Evolutionary conservation across 192 early-diverging fungal species (phyloP).

Genomic region (Bifiguratus adelaidae): DNA sequence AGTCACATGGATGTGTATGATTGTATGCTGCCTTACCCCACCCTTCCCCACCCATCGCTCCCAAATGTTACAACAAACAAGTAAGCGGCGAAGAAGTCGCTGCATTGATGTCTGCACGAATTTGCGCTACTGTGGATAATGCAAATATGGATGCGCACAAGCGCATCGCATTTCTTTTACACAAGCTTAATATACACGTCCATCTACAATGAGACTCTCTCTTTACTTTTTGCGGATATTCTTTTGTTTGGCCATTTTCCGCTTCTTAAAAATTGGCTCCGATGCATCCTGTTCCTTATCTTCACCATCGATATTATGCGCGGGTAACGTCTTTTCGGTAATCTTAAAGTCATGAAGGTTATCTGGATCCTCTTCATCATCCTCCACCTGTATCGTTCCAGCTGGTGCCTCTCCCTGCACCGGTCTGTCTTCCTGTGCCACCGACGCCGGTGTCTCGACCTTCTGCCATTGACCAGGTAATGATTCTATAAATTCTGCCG

Average conservation of each 20-base stretch:
- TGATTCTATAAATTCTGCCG: too few species aligned
- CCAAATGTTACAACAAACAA: too few species aligned
- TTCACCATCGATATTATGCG: slow-evolving; percentile 5
- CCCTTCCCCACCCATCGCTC: too few species aligned
- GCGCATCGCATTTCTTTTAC: too few species aligned
- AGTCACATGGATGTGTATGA: too few species aligned
- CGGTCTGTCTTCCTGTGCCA: not conserved
- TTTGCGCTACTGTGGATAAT: too few species aligned
- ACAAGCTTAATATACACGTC: too few species aligned
- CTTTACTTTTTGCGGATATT: slow-evolving; percentile 23
- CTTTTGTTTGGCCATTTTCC: slow-evolving; percentile 24
- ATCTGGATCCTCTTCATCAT: slow-evolving; percentile 30
- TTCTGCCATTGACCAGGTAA: slow-evolving; percentile 7
- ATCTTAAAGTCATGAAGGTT: slow-evolving; percentile 35
- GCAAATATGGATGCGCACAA: too few species aligned
- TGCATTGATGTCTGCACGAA: too few species aligned
- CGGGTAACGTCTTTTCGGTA: slow-evolving; percentile 35
- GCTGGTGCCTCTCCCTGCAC: not conserved
- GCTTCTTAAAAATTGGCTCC: slow-evolving; percentile 32
- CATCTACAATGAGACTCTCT: not conserved
- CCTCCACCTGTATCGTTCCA: slow-evolving; percentile 19
- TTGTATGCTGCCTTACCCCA: too few species aligned
- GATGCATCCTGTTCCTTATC: slow-evolving; percentile 4
- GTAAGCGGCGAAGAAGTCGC: too few species aligned
- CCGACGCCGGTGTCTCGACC: not conserved